A percentile compares a stretch with the other conserved stretches of the same genome.
Evolutionary conservation across 306 rosid genomes (phyloP).

Genomic region (Arachis stenosperma): DNA sequence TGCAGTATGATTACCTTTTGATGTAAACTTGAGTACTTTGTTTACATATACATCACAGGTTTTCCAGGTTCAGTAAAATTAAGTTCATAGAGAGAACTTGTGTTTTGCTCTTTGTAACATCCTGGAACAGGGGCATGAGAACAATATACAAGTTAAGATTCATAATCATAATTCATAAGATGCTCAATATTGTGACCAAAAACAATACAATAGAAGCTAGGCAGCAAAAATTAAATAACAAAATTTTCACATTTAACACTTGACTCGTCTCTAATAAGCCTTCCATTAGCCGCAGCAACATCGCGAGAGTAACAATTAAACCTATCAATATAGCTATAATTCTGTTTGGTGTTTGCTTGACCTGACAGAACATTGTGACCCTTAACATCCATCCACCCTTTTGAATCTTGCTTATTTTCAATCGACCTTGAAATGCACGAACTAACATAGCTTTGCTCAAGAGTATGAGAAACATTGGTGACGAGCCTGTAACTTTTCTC

Average conservation of each 20-base stretch:
- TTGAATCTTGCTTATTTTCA: constrained; percentile 54
- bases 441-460: constrained; percentile 43
- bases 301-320: constrained; percentile 49
- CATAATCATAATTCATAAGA: constrained; percentile 20
- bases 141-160: constrained; percentile 12
- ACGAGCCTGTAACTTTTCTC: constrained; percentile 38
- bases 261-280: constrained; percentile 45
- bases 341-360: constrained; percentile 55
- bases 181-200: background rate
- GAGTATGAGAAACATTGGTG: constrained; percentile 63
- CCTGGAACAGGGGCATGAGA: background rate
- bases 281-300: constrained; percentile 50
- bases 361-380: constrained; percentile 75
- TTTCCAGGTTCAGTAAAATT: too few relatives aligned
- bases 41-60: background rate
- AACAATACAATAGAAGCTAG: background rate
- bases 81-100: too few relatives aligned
- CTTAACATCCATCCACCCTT: constrained; percentile 80
- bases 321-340: constrained; percentile 40
- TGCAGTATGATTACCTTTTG: background rate
- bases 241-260: constrained; percentile 45
- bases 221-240: constrained; percentile 22
- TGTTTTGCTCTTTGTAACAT: background rate
- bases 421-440: constrained; percentile 22
- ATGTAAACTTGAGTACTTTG: background rate